phyloP scores from a whole-genome alignment of 768 basidiomycete genomes.

The Suillus brevipes region DNA sequence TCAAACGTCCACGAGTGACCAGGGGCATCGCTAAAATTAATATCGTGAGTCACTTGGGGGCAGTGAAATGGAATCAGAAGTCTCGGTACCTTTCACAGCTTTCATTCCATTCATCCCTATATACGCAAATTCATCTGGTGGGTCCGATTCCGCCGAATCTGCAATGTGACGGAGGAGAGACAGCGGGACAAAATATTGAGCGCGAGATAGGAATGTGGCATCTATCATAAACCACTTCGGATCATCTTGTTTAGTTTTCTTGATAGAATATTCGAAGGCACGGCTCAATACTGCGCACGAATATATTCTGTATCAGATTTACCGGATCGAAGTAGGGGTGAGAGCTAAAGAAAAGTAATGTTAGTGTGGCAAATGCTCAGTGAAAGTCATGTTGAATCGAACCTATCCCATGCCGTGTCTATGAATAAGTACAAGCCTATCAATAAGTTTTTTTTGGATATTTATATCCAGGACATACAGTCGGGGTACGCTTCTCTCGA shows the following conservation, averaged over 20 bases:
- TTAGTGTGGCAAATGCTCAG: conserved; percentile 9
- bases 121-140: conserved; percentile 63
- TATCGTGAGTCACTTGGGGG: conserved; percentile 10
- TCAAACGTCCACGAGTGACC: conserved; percentile 77
- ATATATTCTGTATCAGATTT: conserved; percentile 21
- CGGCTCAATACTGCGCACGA: conserved; percentile 6
- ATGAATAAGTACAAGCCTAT: conserved; percentile 7
- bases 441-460: conserved; percentile 13
- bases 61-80: neutral
- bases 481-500: conserved; percentile 88
- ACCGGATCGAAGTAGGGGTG: conserved; percentile 86
- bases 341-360: conserved; percentile 33
- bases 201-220: conserved; percentile 62
- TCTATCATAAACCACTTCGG: conserved; percentile 97
- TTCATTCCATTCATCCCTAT: conserved; percentile 60
- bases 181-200: conserved; percentile 75
- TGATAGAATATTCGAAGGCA: neutral
- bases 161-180: conserved; percentile 70
- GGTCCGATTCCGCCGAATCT: conserved; percentile 32
- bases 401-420: conserved; percentile 94
- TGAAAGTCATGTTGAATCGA: conserved; percentile 30
- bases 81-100: conserved; percentile 58
- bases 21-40: conserved; percentile 70
- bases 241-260: conserved; percentile 76
- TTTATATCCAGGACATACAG: conserved; percentile 48